Conservation (phyloP, 305 asterid species). For the Fraxinus albicans region DNA sequence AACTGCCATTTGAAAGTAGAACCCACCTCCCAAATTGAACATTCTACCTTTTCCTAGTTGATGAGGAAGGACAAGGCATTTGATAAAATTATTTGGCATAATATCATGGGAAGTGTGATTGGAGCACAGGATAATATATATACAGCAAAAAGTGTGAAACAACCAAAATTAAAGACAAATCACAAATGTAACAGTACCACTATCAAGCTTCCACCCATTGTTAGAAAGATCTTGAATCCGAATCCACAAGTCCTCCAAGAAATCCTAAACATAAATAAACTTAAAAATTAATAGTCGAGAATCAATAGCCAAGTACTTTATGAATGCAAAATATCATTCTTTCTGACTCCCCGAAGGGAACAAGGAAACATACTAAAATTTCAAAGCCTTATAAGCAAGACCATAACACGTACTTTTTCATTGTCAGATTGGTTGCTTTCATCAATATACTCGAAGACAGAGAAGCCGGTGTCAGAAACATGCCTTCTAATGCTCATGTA, state of each 20-base stretch:
- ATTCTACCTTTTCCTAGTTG: neutral
- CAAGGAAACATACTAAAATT: slow-evolving; percentile 9
- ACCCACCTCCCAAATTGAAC: slow-evolving; percentile 11
- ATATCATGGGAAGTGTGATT: neutral
- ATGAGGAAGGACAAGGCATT: slow-evolving; percentile 6
- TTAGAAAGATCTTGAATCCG: slow-evolving; percentile 83
- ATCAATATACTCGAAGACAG: slow-evolving; percentile 61
- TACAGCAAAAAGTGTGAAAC: slow-evolving; percentile 5
- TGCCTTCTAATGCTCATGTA: slow-evolving; percentile 92
- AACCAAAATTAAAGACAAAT: slow-evolving; percentile 5
- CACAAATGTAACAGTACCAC: slow-evolving; percentile 56
- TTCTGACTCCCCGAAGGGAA: neutral
- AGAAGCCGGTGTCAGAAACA: slow-evolving; percentile 77
- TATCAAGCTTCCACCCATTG: slow-evolving; percentile 95
- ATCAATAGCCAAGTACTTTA: neutral
- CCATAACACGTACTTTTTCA: slow-evolving; percentile 56
- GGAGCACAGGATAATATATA: neutral
- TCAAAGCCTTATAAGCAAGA: slow-evolving; percentile 11
- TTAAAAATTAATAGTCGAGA: slow-evolving; percentile 17
- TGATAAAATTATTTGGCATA: neutral
- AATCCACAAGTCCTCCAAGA: slow-evolving; percentile 92
- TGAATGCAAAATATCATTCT: neutral
- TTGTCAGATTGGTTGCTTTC: slow-evolving; percentile 47
- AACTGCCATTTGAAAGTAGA: slow-evolving; percentile 5
- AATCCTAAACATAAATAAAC: slow-evolving; percentile 56